Evolutionary conservation across 768 basidiomycete genomes (phyloP), one percentile per base, ranked within the genome.

Genomic region (Pleurotus giganteus): DNA sequence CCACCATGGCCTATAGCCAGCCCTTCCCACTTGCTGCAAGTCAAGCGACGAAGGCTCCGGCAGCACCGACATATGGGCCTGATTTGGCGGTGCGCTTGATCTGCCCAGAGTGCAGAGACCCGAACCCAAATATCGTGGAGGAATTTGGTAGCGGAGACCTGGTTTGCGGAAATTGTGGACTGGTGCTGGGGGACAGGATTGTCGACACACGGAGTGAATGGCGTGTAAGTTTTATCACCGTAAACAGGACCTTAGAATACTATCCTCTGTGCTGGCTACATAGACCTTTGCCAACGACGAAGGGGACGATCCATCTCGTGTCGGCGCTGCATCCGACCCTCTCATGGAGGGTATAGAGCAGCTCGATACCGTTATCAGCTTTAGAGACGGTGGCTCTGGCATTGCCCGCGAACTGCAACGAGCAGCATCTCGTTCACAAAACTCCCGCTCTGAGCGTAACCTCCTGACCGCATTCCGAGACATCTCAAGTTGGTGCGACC

Each of bases 201-300:
- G 95, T 98, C 27, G 97, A 99, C 72, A 98, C 97, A 32, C 79
- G 96, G 70, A 94, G 92, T 74, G 97, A 99, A 87, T 99, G 95
- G 91, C 77, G 87, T 78, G 90, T 91, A 77, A 78, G 90, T 84
- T 39, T 53, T 26, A 53, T 57, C 60, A 60, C 28, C 39, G 57
- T 49, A 31, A 41, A 31, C 17, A 47, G 17, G 31, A 55, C 49
- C 37, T 37, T 59, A 27, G 53, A 62, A 58, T 63, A 27, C 60
- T 37, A 58, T 52, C 52, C 43, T 41, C 31, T 57, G 56, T 55
- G 49, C 47, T 36, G 49, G 61, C n/a, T n/a, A 57, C 56, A 13
- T 64, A 98, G 91, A 98, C 97, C 58, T 99, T 99, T 71, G 97
- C 97, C 61, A 97, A 98, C 68, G 96, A 98, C 64, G 97, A 99